Conservation (phyloP, 495 filamentous ascomycete genomes). For the Penicillium coprophilum region DNA sequence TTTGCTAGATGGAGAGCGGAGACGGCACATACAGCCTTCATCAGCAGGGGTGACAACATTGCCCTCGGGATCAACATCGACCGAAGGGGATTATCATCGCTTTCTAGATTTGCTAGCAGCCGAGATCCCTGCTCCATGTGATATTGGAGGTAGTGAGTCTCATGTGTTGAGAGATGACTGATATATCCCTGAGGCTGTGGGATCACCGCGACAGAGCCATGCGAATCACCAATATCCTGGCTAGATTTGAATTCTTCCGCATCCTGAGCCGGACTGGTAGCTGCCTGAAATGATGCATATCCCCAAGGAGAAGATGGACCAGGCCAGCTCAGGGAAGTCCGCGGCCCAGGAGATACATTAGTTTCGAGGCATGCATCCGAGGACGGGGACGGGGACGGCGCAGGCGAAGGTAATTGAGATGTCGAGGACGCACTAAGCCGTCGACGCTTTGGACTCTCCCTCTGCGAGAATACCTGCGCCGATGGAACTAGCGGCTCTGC, state of each 20-base stretch:
- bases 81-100: constrained; percentile 42
- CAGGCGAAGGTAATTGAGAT: constrained; percentile 21
- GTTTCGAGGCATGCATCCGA: constrained; percentile 20
- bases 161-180: constrained; percentile 35
- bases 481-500: constrained; percentile 39
- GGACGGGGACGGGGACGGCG: constrained; percentile 14
- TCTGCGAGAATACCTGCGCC: constrained; percentile 32
- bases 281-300: constrained; percentile 1
- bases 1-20: constrained; percentile 47
- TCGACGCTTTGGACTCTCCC: constrained; percentile 28
- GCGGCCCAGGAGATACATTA: constrained; percentile 14
- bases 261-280: not conserved
- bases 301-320: constrained; percentile 11
- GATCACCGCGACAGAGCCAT: constrained; percentile 8
- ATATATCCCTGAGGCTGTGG: constrained; percentile 19
- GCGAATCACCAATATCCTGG: not conserved
- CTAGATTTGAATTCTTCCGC: not conserved
- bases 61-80: constrained; percentile 44
- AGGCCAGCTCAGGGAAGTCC: constrained; percentile 11
- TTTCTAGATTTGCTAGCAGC: constrained; percentile 45
- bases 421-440: constrained; percentile 20
- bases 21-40: constrained; percentile 45
- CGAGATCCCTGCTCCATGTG: constrained; percentile 43
- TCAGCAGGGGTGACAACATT: constrained; percentile 42
- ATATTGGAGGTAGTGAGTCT: constrained; percentile 47